phyloP scores from a whole-genome alignment of 768 basidiomycete genomes.

The Ephemerocybe angulata region DNA sequence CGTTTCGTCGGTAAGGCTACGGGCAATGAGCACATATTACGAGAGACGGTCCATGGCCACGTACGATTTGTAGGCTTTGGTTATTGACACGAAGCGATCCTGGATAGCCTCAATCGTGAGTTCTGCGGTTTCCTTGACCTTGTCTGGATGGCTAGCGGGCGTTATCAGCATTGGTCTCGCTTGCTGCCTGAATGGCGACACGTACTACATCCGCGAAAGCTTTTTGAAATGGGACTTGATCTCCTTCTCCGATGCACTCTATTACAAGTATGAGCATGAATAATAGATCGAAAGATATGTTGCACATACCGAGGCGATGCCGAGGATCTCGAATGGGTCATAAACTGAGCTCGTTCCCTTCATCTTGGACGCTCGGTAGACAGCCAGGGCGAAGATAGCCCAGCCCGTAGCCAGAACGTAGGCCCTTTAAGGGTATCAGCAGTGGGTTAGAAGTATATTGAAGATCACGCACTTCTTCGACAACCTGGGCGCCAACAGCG shows the following conservation, averaged over 20 bases:
- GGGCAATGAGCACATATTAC: conserved; percentile 4
- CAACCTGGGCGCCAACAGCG: conserved; percentile 45
- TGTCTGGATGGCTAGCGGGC: conserved; percentile 84
- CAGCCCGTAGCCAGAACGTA: conserved; percentile 68
- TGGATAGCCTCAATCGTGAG: conserved; percentile 85
- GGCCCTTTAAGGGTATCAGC: conserved; percentile 38
- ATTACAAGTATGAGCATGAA: conserved; percentile 6
- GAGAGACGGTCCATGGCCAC: conserved; percentile 21
- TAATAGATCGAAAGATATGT: neutral
- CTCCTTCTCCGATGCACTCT: conserved; percentile 78
- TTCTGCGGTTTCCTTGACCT: conserved; percentile 79
- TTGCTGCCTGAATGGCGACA: conserved; percentile 7
- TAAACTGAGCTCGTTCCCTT: conserved; percentile 70
- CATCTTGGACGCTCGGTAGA: conserved; percentile 58
- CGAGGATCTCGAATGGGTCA: conserved; percentile 93
- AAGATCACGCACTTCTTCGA: conserved; percentile 45
- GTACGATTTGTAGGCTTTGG: conserved; percentile 96
- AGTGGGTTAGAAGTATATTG: neutral
- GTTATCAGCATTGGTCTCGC: neutral
- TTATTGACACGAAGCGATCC: conserved; percentile 84
- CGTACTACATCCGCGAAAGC: conserved; percentile 81
- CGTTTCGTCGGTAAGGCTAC: conserved; percentile 84
- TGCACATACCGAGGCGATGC: conserved; percentile 58
- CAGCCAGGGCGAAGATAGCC: conserved; percentile 63
- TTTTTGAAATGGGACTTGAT: conserved; percentile 96